Conservation (phyloP, 2,329 filamentous ascomycete genomes). For the Phoma sp. region DNA sequence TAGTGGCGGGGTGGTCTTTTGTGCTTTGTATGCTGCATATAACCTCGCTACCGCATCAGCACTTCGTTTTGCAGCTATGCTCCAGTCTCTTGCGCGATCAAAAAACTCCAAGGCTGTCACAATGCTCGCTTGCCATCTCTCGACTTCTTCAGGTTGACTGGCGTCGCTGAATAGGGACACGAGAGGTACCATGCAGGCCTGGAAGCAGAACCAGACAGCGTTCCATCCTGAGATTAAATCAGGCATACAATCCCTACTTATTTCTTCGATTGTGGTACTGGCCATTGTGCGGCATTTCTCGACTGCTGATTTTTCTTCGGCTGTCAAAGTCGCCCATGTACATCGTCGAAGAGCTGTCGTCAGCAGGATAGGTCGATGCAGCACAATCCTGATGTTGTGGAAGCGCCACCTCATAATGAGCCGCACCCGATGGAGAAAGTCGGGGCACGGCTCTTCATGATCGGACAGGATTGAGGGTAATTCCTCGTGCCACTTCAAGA, state of each 20-base stretch:
- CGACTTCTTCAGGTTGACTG: constrained; percentile 47
- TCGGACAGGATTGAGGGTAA: constrained; percentile 61
- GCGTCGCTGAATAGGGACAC: constrained; percentile 75
- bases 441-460: constrained; percentile 67
- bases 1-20: constrained; percentile 23
- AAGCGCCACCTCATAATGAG: constrained; percentile 84
- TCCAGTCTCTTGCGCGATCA: constrained; percentile 52
- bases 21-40: constrained; percentile 50
- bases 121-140: constrained; percentile 51
- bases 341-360: constrained; percentile 63
- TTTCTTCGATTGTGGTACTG: constrained; percentile 73
- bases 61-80: constrained; percentile 54
- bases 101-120: constrained; percentile 53
- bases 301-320: constrained; percentile 72
- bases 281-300: constrained; percentile 73
- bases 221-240: constrained; percentile 83
- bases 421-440: constrained; percentile 72
- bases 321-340: constrained; percentile 59
- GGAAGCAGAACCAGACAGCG: constrained; percentile 81
- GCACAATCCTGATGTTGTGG: constrained; percentile 76
- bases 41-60: constrained; percentile 51
- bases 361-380: constrained; percentile 75
- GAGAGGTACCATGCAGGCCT: constrained; percentile 79
- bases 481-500: constrained; percentile 74
- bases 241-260: constrained; percentile 71